Evolutionary conservation across 2,329 filamentous ascomycete species (phyloP), one percentile per base, ranked within the genome.

Genomic region (Fusarium sp.): DNA sequence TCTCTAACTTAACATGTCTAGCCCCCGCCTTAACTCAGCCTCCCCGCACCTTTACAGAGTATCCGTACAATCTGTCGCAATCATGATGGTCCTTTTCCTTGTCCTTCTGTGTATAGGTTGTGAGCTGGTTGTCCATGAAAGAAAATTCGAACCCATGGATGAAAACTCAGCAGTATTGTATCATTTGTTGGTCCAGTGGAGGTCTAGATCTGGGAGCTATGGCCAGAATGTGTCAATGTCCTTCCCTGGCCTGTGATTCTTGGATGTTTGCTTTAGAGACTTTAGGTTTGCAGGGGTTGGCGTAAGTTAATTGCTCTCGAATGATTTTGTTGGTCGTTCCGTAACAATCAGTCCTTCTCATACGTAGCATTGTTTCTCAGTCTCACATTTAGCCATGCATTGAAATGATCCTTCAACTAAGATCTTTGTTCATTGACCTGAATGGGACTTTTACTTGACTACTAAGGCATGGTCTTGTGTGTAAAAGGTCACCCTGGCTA

Each of bases 1-100:
- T 51, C 49, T 37, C 31, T 41, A 26, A 51, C 31, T 41, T 11
- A 26, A n/a, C n/a, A 41, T 14, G 31, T 51, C 31, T 51, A 51
- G 25, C 25, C 31, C 62, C 51, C 41, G 45, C 31, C 41, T 18
- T 25, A 59, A 52, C 67, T 61, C 67, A 70, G 67, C 67, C 67
- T 60, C 67, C 54, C 56, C 66, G 49, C 66, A 69, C 46, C 44
- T 37, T 46, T 54, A 34, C 28, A 28, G 28, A 28, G 28, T 28
- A 28, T 28, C 28, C 28, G 28, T 28, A 28, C 46, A 28, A 6
- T 52, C 30, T 43, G 46, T 23, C 61, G 23, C 26, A 39, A 62
- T 49, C 45, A 31, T 49, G 41, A 25, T 44, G 53, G 25, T n/a
- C 44, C 44, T 49, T 39, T 23, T 57, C 58, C 52, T 39, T n/a